Base-by-base conservation (phyloP, 2,329 filamentous ascomycete genomes). In the Alternaria incomplexa region DNA sequence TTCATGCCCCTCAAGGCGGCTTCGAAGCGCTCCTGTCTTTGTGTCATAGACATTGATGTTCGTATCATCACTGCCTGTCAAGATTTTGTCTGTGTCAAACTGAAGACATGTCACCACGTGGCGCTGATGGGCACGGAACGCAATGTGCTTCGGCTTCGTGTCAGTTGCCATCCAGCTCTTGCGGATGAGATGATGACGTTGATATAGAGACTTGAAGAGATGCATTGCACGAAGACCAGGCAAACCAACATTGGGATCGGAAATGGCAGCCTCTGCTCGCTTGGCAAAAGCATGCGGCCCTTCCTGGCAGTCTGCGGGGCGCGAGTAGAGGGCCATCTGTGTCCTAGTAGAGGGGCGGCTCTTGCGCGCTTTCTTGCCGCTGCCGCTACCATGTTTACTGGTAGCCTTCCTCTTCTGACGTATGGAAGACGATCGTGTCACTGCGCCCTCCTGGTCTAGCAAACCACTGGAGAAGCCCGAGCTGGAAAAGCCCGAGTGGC, bases 41-140 rank as follows among this genome's bases (percentile, higher is more conserved):
- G 96, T 98, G 76, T 98, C 94, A 79, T 98, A 99, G 30, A 99
- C 93, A 73, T 99, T 94, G 73, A 99, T 99, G 66, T 97, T 90
- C 5, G 94, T 97, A 77, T 99, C 96, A 77, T 99, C 96, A 75
- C 95, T 98, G 25, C 96, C 96, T 2, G 96, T 99, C 70, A 99
- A 87, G 70, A 99, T 97, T 81, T 98, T 98, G 84, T 99, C 94
- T 52, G 94, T 92, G 75, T 99, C 96, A 73, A 99, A 99, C 78
- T 99, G 94, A 57, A 99, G 86, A 77, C 96, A 99, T 15, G 96
- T 99, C 56, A 99, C 97, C 64, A 99, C 96, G 82, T 98, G 95
- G 32, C 93, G 90, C 63, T 96, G 93, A 76, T 99, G 96, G 6
- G 96, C 96, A n/a, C 93, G 90, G 80, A 99, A 98, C 5, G 96